Evolutionary conservation across 257 asterid genomes (phyloP).

Genomic region (Ophiorrhiza pumila): DNA sequence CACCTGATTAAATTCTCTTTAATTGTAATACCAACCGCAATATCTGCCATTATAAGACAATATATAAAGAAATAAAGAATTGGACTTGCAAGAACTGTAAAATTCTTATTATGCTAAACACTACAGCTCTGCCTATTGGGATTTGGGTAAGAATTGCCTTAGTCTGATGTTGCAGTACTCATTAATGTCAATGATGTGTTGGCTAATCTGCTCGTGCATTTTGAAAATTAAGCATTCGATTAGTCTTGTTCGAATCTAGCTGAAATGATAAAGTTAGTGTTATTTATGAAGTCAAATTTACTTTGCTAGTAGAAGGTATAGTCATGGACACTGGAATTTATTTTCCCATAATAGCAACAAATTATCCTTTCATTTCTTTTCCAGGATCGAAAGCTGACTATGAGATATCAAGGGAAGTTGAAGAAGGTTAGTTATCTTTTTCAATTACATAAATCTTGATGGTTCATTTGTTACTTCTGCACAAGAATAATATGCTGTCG

Average conservation of each 20-base stretch:
- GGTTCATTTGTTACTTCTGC: background rate
- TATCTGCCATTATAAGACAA: background rate
- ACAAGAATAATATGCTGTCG: background rate
- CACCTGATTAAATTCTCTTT: background rate
- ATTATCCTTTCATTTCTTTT: background rate
- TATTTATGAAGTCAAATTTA: too few relatives aligned
- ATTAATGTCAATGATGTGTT: background rate
- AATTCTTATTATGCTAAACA: background rate
- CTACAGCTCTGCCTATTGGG: background rate
- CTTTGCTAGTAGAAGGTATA: too few relatives aligned
- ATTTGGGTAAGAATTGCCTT: background rate
- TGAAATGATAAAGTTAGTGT: background rate
- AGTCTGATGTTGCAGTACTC: background rate
- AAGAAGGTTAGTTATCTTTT: slow-evolving; percentile 8
- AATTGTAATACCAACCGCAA: background rate
- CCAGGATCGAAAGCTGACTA: slow-evolving; percentile 12
- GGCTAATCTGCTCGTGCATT: background rate
- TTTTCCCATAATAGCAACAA: background rate
- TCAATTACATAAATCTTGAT: background rate
- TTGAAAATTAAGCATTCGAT: background rate
- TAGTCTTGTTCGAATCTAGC: background rate
- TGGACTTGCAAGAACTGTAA: background rate
- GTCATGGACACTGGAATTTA: background rate
- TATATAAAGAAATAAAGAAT: background rate
- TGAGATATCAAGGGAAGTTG: slow-evolving; percentile 14